Percentiles rank a stretch among this genome's conserved stretches.
phyloP scores from a whole-genome alignment of 352 stramenopile genomes.

The Phytophthora capsici region DNA sequence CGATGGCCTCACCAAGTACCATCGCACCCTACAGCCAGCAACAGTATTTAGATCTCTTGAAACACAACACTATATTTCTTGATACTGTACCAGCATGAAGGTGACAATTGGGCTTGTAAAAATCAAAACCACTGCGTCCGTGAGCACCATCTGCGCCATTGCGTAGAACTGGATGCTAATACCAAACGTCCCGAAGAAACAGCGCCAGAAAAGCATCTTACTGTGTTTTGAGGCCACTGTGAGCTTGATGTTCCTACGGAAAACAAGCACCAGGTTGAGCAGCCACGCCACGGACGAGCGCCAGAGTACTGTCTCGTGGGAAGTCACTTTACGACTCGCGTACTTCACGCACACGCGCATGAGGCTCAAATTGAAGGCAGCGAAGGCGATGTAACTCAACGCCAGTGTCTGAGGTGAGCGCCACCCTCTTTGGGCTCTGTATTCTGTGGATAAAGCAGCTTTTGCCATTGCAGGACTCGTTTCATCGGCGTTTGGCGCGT shows the following conservation, averaged over 20 bases:
- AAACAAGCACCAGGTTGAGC: slow-evolving; percentile 52
- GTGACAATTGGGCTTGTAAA: slow-evolving; percentile 71
- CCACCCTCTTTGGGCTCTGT: slow-evolving; percentile 6
- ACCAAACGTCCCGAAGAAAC: slow-evolving; percentile 55
- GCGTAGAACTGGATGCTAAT: slow-evolving; percentile 75
- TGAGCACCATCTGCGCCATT: slow-evolving; percentile 77
- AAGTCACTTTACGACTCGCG: slow-evolving; percentile 46
- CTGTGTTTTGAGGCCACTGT: slow-evolving; percentile 30
- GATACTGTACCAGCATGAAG: slow-evolving; percentile 58
- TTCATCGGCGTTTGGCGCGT: slow-evolving; percentile 6
- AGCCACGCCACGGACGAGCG: slow-evolving; percentile 50
- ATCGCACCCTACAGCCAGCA: slow-evolving; percentile 41
- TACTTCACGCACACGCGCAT: slow-evolving; percentile 66
- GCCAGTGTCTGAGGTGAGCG: slow-evolving; percentile 32
- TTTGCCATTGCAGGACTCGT: slow-evolving; percentile 16
- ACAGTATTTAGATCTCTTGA: neutral
- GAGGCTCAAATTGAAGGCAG: slow-evolving; percentile 63
- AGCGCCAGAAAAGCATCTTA: slow-evolving; percentile 46
- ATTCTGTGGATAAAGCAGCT: slow-evolving; percentile 7
- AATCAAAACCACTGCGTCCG: slow-evolving; percentile 69
- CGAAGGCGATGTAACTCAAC: slow-evolving; percentile 50
- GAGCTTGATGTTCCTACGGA: slow-evolving; percentile 21
- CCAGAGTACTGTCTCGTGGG: slow-evolving; percentile 70
- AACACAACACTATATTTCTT: slow-evolving; percentile 1
- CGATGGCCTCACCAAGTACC: slow-evolving; percentile 53